These are phyloP conservation scores for Pythium aquatile DNA, from an alignment of 352 stramenopile genomes.

Conservation along the genomic window DNA sequence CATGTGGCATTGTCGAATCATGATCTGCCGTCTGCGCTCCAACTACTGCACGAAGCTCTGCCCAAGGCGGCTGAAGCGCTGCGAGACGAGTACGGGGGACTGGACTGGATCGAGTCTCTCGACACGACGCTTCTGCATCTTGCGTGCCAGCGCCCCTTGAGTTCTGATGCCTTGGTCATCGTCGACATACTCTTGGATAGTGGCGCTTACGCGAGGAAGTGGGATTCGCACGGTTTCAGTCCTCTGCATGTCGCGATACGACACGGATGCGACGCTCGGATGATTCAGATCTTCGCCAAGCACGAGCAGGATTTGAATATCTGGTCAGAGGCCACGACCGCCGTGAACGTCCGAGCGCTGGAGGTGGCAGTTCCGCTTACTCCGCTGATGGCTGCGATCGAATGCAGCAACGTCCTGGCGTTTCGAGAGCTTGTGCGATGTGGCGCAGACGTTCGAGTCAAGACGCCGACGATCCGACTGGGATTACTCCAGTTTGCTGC, in stretches of 20 bases:
- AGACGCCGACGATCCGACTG: conserved; percentile 46
- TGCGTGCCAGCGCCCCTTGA: conserved; percentile 39
- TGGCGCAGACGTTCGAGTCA: conserved; percentile 41
- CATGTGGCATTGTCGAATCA: background rate
- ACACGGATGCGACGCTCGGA: conserved; percentile 35
- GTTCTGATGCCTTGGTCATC: conserved; percentile 36
- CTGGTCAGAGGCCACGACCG: conserved; percentile 45
- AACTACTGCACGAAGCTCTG: background rate
- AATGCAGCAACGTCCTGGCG: conserved; percentile 44
- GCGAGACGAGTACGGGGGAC: background rate
- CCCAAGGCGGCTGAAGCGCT: background rate
- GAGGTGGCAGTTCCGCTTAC: conserved; percentile 24
- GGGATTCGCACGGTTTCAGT: conserved; percentile 45
- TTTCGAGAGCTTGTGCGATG: conserved; percentile 47
- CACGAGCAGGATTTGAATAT: conserved; percentile 57
- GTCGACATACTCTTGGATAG: conserved; percentile 45
- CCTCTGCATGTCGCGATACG: conserved; percentile 60
- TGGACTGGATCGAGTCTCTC: conserved; percentile 8
- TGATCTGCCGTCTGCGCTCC: background rate
- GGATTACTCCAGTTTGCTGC: conserved; percentile 51
- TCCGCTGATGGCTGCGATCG: conserved; percentile 55
- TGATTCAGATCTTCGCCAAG: conserved; percentile 49
- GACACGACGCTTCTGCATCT: conserved; percentile 54
- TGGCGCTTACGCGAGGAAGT: conserved; percentile 42
- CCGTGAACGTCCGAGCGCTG: background rate